Percentiles rank a stretch among this genome's conserved stretches.
These are phyloP conservation scores for Neurospora sp. DNA, from an alignment of 495 filamentous ascomycete species.

Conservation along the genomic window DNA sequence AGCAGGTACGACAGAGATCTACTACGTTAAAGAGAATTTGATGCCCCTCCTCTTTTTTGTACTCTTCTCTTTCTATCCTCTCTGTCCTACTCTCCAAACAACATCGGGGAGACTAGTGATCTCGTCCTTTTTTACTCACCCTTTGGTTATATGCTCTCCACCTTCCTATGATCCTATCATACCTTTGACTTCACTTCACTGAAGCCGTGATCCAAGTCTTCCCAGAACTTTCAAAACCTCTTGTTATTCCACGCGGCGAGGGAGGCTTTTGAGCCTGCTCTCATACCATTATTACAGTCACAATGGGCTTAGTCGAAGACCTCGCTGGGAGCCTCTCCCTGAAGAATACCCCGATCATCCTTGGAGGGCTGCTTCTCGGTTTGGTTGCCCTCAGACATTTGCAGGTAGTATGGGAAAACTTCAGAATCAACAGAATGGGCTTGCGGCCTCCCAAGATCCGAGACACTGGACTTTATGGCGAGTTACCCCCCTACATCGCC, in stretches of 20 bases:
- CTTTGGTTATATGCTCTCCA: neutral
- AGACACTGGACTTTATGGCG: constrained; percentile 24
- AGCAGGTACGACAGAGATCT: neutral
- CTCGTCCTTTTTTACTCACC: neutral
- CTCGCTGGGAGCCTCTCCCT: constrained; percentile 27
- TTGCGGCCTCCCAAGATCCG: constrained; percentile 10
- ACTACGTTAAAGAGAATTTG: neutral
- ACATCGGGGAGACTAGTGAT: neutral
- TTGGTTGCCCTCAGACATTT: constrained; percentile 19
- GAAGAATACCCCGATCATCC: constrained; percentile 17
- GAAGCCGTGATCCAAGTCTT: neutral
- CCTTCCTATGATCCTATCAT: neutral
- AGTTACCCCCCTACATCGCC: neutral
- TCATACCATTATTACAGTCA: neutral
- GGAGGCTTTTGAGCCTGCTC: neutral
- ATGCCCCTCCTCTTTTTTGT: neutral
- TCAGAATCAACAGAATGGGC: constrained; percentile 32
- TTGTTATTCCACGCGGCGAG: neutral
- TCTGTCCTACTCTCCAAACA: neutral
- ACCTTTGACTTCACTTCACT: neutral
- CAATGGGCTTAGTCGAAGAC: constrained; percentile 34
- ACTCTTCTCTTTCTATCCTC: neutral
- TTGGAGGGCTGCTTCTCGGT: constrained; percentile 19
- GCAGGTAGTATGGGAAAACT: constrained; percentile 15
- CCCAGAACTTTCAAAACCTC: neutral